Evolutionary conservation across 768 basidiomycete genomes (phyloP).

Genomic region (Pleurotus ostreatus): DNA sequence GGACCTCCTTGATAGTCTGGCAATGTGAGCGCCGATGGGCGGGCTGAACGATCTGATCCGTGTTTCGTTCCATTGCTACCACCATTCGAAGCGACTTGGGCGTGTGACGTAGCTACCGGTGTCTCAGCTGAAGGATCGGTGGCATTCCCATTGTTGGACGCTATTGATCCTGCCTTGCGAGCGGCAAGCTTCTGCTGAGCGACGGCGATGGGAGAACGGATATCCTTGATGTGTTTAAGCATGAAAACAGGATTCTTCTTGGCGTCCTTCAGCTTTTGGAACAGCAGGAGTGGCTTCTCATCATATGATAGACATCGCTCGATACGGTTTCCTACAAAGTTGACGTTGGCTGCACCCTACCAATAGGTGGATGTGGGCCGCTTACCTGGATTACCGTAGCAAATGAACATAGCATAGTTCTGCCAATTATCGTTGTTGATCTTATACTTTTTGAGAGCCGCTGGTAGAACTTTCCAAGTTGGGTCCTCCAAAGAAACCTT

Average conservation of each 20-base stretch:
- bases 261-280: conserved; percentile 95
- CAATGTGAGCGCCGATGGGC: conserved; percentile 70
- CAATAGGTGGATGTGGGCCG: conserved; percentile 1
- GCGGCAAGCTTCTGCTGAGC: conserved; percentile 95
- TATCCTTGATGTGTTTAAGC: conserved; percentile 95
- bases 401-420: conserved; percentile 99
- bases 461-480: conserved; percentile 97
- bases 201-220: conserved; percentile 94
- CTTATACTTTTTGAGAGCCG: conserved; percentile 97
- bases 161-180: conserved; percentile 67
- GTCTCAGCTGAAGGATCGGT: conserved; percentile 15
- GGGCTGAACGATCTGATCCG: conserved; percentile 33
- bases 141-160: conserved; percentile 32
- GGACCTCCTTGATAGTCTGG: conserved; percentile 48
- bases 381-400: conserved; percentile 88
- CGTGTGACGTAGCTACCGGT: conserved; percentile 40
- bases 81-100: conserved; percentile 26
- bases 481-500: conserved; percentile 97
- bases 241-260: conserved; percentile 99
- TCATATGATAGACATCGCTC: conserved; percentile 97
- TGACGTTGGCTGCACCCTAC: neutral
- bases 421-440: conserved; percentile 99
- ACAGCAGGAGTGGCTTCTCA: conserved; percentile 94
- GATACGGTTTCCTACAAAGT: conserved; percentile 56
- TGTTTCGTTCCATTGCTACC: conserved; percentile 1